Conservation (phyloP, 2,329 filamentous ascomycete genomes). For the Epichloe glyceriae region DNA sequence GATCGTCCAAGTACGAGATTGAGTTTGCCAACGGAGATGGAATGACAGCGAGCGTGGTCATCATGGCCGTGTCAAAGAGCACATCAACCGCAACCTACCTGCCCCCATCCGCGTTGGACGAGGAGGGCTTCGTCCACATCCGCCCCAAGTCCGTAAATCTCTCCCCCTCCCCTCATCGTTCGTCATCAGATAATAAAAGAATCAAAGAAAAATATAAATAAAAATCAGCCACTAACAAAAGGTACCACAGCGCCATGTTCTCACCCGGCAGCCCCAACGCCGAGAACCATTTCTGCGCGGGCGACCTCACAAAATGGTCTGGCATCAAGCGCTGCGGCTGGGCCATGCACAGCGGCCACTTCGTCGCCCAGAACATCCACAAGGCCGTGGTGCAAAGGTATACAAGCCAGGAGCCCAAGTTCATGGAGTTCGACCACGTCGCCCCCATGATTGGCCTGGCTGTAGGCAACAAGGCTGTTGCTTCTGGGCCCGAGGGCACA, state of each 20-base stretch:
- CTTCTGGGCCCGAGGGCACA: conserved; percentile 47
- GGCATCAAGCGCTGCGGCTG: conserved; percentile 70
- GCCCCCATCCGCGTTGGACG: conserved; percentile 42
- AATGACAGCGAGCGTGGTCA: conserved; percentile 49
- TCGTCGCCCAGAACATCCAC: conserved; percentile 54
- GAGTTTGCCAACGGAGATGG: conserved; percentile 47
- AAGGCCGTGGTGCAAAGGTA: conserved; percentile 40
- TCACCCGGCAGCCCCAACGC: conserved; percentile 40
- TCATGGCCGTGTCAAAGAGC: conserved; percentile 55
- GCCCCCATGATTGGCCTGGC: conserved; percentile 59
- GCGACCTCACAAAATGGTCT: conserved; percentile 58
- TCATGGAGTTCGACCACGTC: conserved; percentile 37
- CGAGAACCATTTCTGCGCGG: conserved; percentile 51
- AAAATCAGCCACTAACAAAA: background rate
- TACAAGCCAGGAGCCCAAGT: conserved; percentile 28
- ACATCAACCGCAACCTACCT: conserved; percentile 51
- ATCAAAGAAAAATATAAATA: no score
- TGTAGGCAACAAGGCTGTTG: conserved; percentile 55
- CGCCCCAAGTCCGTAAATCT: conserved; percentile 32
- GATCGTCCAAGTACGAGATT: conserved; percentile 30
- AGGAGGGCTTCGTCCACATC: conserved; percentile 54
- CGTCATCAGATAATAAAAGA: no score
- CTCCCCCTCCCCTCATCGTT: background rate
- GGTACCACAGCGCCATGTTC: conserved; percentile 23
- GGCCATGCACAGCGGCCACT: conserved; percentile 62